These are phyloP conservation scores for Myxozyma neotropica DNA, from an alignment of 805 yeast species.

Conservation along the genomic window DNA sequence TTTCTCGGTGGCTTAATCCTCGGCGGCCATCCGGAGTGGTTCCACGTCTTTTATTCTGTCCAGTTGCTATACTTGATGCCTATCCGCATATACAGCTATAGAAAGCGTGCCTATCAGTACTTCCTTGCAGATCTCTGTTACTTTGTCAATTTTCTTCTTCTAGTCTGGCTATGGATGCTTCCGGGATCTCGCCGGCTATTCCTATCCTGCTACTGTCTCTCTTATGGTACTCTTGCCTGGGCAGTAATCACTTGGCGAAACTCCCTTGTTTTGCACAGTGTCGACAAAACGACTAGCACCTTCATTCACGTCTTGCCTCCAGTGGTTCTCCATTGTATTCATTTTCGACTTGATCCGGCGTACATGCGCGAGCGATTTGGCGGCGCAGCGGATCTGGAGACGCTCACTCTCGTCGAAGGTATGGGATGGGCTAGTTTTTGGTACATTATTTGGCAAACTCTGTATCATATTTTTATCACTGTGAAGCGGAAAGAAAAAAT, in stretches of 20 bases:
- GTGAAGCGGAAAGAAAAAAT: conserved; percentile 76
- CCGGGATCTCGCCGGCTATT: conserved; percentile 75
- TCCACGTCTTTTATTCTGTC: conserved; percentile 73
- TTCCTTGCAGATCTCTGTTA: conserved; percentile 92
- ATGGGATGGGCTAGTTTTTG: conserved; percentile 77
- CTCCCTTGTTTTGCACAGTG: conserved; percentile 84
- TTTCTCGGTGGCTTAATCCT: conserved; percentile 73
- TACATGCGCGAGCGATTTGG: conserved; percentile 65
- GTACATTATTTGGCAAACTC: conserved; percentile 86
- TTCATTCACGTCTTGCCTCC: conserved; percentile 93
- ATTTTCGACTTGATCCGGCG: conserved; percentile 50
- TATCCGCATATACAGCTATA: conserved; percentile 77
- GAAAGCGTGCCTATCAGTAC: conserved; percentile 76
- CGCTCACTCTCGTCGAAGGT: conserved; percentile 73
- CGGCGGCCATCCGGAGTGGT: conserved; percentile 74
- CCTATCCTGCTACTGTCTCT: conserved; percentile 79
- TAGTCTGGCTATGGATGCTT: conserved; percentile 77
- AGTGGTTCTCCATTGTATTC: conserved; percentile 80
- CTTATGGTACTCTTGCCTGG: conserved; percentile 87
- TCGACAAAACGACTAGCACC: conserved; percentile 89
- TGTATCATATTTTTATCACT: conserved; percentile 91
- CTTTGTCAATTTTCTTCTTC: conserved; percentile 73
- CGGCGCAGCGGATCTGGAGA: conserved; percentile 69
- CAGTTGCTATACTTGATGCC: conserved; percentile 73
- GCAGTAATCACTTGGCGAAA: conserved; percentile 97